Percentiles rank a stretch among this genome's conserved stretches.
These are phyloP conservation scores for Sistotremastrum suecicum DNA, from an alignment of 768 basidiomycete genomes.

Conservation along the genomic window DNA sequence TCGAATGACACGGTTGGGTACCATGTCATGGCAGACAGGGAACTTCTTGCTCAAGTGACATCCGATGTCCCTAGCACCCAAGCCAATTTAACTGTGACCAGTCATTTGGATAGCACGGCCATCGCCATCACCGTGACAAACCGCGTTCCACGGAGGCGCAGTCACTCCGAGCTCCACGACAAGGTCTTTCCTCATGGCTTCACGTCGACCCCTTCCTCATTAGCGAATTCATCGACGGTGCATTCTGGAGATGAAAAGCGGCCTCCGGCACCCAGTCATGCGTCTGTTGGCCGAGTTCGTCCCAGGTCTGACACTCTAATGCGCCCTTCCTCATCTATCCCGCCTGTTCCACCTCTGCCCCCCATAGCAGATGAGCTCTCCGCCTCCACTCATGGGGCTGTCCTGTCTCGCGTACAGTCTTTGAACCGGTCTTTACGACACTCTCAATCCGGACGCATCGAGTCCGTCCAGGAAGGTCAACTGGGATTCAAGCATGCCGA, in stretches of 20 bases:
- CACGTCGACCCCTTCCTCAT: slow-evolving; percentile 13
- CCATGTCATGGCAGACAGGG: slow-evolving; percentile 5
- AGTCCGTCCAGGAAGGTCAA: too few species aligned
- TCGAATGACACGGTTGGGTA: neutral
- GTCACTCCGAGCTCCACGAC: slow-evolving; percentile 21
- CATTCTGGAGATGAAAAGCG: too few species aligned
- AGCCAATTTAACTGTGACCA: too few species aligned
- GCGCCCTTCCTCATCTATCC: neutral
- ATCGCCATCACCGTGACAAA: slow-evolving; percentile 6
- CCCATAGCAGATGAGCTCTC: neutral
- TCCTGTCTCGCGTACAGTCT: slow-evolving; percentile 1
- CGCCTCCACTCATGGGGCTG: slow-evolving; percentile 1
- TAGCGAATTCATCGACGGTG: too few species aligned
- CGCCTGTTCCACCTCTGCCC: neutral
- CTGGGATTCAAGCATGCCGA: neutral
- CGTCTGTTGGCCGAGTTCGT: too few species aligned
- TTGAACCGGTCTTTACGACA: too few species aligned
- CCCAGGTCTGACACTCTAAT: too few species aligned
- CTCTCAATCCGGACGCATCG: too few species aligned
- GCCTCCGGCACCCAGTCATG: too few species aligned
- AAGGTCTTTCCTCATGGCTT: slow-evolving; percentile 18
- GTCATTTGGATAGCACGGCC: too few species aligned
- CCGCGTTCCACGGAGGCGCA: slow-evolving; percentile 17
- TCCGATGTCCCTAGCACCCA: neutral
- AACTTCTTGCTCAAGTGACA: slow-evolving; percentile 9